Evolutionary conservation across 306 rosid species (phyloP), one percentile per base, ranked within the genome.

Genomic region (Quercus bicolor): DNA sequence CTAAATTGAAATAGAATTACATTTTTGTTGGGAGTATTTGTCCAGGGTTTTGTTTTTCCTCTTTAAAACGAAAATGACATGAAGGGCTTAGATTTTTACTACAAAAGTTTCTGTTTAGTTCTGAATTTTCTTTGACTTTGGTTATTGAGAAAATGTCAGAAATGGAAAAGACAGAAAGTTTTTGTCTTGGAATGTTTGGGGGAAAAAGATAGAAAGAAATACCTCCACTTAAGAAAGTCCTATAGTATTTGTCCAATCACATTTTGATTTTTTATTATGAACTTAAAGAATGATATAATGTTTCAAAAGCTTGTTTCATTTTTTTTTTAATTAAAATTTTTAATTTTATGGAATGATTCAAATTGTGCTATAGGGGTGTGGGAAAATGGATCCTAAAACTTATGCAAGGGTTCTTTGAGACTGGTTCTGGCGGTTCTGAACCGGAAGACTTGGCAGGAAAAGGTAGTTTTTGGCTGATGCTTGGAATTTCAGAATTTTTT

Each of bases 341-440:
- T 8, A 18, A 2, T 69, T 75, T 26, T 68, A 56, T 78, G 81
- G 43, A 60, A 48, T 68, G 33, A 77, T 60, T 77, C 80, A 56
- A 74, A 74, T 81, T 75, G 51, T 88, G 69, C 65, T 72, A 53
- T 19, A 95, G 98, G 87, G 98, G 98, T 61, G 97, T 92, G 68
- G 98, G 98, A 48, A 95, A 95, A 81, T 91, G 95, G 97, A 95
- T 95, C 71, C 89, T 92, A 86, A 87, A 57, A 88, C 93, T 89
- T 74, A 86, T 91, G 89, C 92, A 94, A 85, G 98, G 87, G 5
- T 91, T 86, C 79, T 94, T 94, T 79, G 92, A 87, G 76, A 77
- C 82, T 0, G 70, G 72, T 74, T 82, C 91, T 45, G 90, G 82
- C 76, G 77, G 28, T 80, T 81, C 89, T 77, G 97, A 85, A 85